These are phyloP conservation scores for Exsudoporus floridanus DNA, from an alignment of 1,284 basidiomycete species.

Conservation along the genomic window DNA sequence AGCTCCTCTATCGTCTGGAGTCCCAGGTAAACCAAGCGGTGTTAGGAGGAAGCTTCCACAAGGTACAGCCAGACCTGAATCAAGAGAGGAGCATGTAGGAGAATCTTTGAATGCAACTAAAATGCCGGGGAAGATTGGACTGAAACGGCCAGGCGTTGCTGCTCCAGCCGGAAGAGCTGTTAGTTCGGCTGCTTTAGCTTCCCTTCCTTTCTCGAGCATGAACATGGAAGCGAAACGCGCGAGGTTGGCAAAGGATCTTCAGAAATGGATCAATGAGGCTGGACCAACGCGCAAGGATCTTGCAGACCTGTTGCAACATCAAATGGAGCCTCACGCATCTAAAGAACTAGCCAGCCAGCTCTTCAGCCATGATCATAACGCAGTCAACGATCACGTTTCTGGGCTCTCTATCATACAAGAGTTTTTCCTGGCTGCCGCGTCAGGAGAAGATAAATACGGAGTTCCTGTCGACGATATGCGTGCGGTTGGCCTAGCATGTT, in stretches of 20 bases:
- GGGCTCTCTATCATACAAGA: constrained; percentile 76
- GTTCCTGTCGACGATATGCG: constrained; percentile 55
- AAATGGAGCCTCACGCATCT: constrained; percentile 86
- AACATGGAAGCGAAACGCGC: constrained; percentile 73
- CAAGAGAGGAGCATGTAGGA: constrained; percentile 53
- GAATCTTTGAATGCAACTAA: constrained; percentile 47
- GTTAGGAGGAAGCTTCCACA: constrained; percentile 74
- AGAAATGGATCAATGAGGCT: constrained; percentile 81
- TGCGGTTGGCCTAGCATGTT: constrained; percentile 81
- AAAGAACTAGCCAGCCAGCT: constrained; percentile 77
- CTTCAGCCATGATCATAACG: constrained; percentile 96
- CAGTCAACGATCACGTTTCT: constrained; percentile 88
- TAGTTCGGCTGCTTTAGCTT: constrained; percentile 31
- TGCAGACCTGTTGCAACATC: constrained; percentile 81
- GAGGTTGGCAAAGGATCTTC: constrained; percentile 78
- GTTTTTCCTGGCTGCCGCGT: constrained; percentile 62
- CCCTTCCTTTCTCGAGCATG: constrained; percentile 64
- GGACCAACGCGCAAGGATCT: constrained; percentile 84
- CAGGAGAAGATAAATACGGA: constrained; percentile 60
- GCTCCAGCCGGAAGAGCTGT: constrained; percentile 36
- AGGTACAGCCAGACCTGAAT: constrained; percentile 60
- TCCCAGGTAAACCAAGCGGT: constrained; percentile 51
- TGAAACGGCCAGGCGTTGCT: constrained; percentile 51
- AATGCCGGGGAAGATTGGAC: constrained; percentile 43
- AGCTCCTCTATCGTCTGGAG: constrained; percentile 32